Conservation (phyloP, 2,329 filamentous ascomycete species). For the Curvularia spicifera region DNA sequence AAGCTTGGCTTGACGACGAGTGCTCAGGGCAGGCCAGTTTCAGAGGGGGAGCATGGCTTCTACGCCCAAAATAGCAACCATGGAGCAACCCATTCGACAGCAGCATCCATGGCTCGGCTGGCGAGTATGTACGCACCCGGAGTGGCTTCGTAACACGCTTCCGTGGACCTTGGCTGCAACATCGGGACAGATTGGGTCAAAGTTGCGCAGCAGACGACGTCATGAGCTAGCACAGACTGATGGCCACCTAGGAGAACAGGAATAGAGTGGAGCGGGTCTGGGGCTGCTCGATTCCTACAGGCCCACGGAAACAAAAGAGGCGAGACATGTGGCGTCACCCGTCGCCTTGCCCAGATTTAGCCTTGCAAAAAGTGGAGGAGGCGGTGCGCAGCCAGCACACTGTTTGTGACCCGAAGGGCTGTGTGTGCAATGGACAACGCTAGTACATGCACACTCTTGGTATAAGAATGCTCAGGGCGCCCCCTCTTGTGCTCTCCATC, state of each 20-base stretch:
- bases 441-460: constrained; percentile 18
- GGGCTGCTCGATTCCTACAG: background rate
- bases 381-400: constrained; percentile 27
- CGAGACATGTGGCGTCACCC: constrained; percentile 31
- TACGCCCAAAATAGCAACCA: constrained; percentile 7
- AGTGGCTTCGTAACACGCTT: background rate
- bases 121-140: background rate
- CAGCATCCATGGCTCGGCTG: background rate
- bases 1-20: constrained; percentile 12
- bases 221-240: constrained; percentile 5
- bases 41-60: constrained; percentile 1
- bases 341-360: constrained; percentile 25
- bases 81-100: background rate
- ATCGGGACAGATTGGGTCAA: background rate
- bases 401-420: constrained; percentile 29
- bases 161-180: constrained; percentile 4
- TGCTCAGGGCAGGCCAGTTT: constrained; percentile 7
- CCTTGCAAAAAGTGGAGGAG: constrained; percentile 23
- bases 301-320: constrained; percentile 5
- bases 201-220: constrained; percentile 1
- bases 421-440: constrained; percentile 12
- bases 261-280: background rate
- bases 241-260: background rate
- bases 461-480: constrained; percentile 28
- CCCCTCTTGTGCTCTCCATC: constrained; percentile 14